A percentile compares a stretch with the other conserved stretches of the same genome.
These are phyloP conservation scores for Trichoderma gracile DNA, from an alignment of 2,329 filamentous ascomycete species.

Conservation along the genomic window DNA sequence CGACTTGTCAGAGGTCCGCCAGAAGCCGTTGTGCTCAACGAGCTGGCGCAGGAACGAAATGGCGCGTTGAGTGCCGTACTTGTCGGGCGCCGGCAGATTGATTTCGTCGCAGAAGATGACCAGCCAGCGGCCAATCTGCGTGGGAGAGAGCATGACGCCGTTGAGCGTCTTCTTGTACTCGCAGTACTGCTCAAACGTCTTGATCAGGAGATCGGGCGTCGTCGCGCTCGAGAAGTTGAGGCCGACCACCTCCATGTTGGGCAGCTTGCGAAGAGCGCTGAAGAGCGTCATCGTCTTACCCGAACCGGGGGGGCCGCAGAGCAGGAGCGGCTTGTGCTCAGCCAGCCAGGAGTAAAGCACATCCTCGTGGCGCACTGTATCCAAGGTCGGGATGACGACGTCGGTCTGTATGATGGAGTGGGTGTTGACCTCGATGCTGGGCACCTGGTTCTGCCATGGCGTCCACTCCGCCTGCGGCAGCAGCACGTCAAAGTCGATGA, in stretches of 20 bases:
- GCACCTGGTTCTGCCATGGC: slow-evolving; percentile 92
- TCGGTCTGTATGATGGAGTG: slow-evolving; percentile 98
- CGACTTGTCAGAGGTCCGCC: slow-evolving; percentile 93
- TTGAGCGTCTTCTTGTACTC: slow-evolving; percentile 99
- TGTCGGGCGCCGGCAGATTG: slow-evolving; percentile 95
- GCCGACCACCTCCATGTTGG: slow-evolving; percentile 98
- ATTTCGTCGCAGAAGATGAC: slow-evolving; percentile 99
- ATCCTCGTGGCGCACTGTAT: slow-evolving; percentile 96
- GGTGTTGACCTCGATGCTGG: slow-evolving; percentile 93
- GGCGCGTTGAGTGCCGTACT: slow-evolving; percentile 94
- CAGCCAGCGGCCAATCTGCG: slow-evolving; percentile 95
- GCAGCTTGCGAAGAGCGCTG: slow-evolving; percentile 91
- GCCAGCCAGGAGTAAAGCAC: slow-evolving; percentile 99
- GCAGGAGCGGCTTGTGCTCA: slow-evolving; percentile 93
- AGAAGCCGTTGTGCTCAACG: slow-evolving; percentile 98
- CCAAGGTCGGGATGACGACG: slow-evolving; percentile 94
- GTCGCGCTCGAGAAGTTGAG: slow-evolving; percentile 99
- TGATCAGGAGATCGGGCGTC: slow-evolving; percentile 94
- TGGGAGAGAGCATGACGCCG: slow-evolving; percentile 91
- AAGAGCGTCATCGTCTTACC: slow-evolving; percentile 99
- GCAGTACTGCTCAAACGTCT: slow-evolving; percentile 99
- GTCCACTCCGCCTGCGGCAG: slow-evolving; percentile 87
- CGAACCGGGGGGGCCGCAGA: slow-evolving; percentile 96
- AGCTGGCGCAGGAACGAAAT: slow-evolving; percentile 97
- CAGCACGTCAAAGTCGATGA: slow-evolving; percentile 94